phyloP scores from a whole-genome alignment of 345 rosid genomes.

The Populus davidiana region DNA sequence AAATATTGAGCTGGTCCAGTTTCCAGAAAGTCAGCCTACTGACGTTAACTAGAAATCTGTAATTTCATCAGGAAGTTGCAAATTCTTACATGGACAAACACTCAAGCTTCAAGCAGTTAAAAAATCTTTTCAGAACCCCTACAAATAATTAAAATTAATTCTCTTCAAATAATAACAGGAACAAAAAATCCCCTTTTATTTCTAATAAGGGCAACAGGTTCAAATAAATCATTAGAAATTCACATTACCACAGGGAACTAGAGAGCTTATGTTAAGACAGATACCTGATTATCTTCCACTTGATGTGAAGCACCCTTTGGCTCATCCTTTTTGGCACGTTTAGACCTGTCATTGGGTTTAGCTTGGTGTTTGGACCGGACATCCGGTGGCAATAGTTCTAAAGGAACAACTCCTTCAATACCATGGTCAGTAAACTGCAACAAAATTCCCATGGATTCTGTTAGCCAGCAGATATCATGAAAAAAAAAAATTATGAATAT shows the following conservation, averaged over 20 bases:
- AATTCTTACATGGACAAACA: neutral
- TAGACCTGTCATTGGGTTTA: conserved; percentile 76
- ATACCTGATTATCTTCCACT: conserved; percentile 62
- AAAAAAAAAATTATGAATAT: neutral
- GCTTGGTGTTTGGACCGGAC: conserved; percentile 82
- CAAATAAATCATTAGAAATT: neutral
- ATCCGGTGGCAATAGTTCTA: conserved; percentile 73
- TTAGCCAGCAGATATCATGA: conserved; percentile 1
- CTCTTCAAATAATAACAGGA: neutral
- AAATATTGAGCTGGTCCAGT: neutral
- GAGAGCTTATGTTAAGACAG: neutral
- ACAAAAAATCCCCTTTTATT: neutral
- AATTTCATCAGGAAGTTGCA: neutral
- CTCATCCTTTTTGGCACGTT: conserved; percentile 91
- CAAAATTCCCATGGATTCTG: neutral
- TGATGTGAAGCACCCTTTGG: conserved; percentile 51
- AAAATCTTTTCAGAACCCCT: neutral
- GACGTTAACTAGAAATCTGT: neutral
- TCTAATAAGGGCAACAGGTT: neutral
- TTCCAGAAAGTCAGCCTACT: neutral
- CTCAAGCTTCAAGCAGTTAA: neutral
- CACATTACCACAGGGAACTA: neutral
- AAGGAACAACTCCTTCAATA: conserved; percentile 93
- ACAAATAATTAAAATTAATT: neutral
- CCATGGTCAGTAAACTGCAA: conserved; percentile 92